Percentiles rank a stretch among this genome's conserved stretches.
Evolutionary conservation across 306 rosid genomes (phyloP).

Genomic region (Vicia sativa): DNA sequence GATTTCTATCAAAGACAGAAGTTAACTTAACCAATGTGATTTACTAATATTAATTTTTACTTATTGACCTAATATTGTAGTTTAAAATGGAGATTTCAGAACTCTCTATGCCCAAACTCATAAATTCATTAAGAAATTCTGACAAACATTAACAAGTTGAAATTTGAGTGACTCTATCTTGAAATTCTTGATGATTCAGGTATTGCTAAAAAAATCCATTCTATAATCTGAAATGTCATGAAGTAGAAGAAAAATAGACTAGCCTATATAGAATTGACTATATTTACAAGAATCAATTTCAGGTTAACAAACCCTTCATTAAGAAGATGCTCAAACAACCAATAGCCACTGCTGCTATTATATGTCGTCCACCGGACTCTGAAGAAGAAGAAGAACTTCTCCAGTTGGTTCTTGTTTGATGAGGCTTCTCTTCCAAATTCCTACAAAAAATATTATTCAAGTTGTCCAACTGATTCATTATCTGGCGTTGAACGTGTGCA

Average conservation of each 20-base stretch:
- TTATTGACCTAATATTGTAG: neutral
- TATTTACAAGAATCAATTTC: constrained; percentile 44
- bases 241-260: neutral
- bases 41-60: no score
- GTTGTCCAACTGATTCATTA: constrained; percentile 76
- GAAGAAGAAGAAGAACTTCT: constrained; percentile 42
- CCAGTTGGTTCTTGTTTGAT: constrained; percentile 53
- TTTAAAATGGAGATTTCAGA: neutral
- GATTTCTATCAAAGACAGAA: no score
- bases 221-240: neutral
- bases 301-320: constrained; percentile 54
- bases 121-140: neutral
- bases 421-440: constrained; percentile 50
- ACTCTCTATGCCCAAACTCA: neutral
- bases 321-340: constrained; percentile 76
- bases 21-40: no score
- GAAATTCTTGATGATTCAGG: neutral
- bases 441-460: constrained; percentile 69
- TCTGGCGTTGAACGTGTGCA: constrained; percentile 69
- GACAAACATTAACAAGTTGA: neutral
- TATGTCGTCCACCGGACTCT: constrained; percentile 48
- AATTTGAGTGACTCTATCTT: neutral
- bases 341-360: constrained; percentile 55
- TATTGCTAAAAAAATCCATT: neutral
- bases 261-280: neutral